phyloP scores from a whole-genome alignment of 345 rosid species.

The Melaleuca quinquenervia region DNA sequence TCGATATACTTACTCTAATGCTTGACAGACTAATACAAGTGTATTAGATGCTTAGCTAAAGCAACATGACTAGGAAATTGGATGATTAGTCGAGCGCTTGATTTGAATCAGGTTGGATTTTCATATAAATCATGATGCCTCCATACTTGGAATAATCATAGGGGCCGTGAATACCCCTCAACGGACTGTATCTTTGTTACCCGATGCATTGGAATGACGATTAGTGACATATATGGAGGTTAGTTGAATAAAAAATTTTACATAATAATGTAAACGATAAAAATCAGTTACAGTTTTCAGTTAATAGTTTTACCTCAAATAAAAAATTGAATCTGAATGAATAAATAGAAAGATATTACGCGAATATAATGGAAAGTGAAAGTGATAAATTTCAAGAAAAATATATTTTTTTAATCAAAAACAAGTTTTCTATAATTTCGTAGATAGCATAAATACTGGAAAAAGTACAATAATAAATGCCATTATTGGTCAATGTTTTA shows the following conservation, averaged over 20 bases:
- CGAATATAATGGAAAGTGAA: not conserved
- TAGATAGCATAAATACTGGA: fast-evolving
- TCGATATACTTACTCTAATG: too few relatives aligned
- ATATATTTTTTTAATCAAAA: not conserved
- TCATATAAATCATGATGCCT: not conserved
- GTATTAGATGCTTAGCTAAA: not conserved
- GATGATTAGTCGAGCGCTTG: not conserved
- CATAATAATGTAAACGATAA: fast-evolving
- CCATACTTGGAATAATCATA: not conserved
- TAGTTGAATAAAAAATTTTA: too few relatives aligned
- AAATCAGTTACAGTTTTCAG: fast-evolving
- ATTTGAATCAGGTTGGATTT: not conserved
- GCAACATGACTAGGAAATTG: not conserved
- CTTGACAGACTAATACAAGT: too few relatives aligned
- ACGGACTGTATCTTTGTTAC: fast-evolving
- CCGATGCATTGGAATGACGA: fast-evolving
- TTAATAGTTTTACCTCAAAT: not conserved
- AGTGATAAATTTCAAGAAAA: not conserved
- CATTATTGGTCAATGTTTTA: not conserved
- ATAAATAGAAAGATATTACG: too few relatives aligned
- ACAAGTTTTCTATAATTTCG: not conserved
- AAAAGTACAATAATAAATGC: too few relatives aligned
- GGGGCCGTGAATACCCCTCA: fast-evolving
- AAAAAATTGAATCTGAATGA: not conserved
- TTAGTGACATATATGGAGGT: not conserved